Evolutionary conservation across 2,329 filamentous ascomycete genomes (phyloP), one percentile per base, ranked within the genome.

Genomic region (Exophiala calicioides): DNA sequence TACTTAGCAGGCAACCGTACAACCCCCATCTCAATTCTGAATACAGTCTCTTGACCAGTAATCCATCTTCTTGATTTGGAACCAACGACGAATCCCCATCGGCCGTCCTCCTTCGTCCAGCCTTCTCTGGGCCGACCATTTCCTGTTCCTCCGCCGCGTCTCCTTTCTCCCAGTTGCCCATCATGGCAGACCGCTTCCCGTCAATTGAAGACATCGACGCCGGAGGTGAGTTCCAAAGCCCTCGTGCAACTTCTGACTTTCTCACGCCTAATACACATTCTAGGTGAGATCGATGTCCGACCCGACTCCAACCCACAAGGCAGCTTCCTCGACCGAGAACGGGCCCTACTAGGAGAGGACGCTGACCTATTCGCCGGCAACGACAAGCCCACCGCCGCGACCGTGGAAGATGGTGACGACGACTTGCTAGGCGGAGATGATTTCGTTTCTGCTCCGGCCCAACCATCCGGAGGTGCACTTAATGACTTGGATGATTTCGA

Each of bases 311-410:
- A 70, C 86, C 51, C 49, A n/a, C 51, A 51, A 42, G 83, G 88
- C 63, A 89, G 95, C 70, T 97, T 98, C 68, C 81, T 97, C 37
- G 84, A 88, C 54, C 88, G 91, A 59, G 93, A 98, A 74, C 88
- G 90, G 64, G 93, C 90, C 52, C 71, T 85, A 13, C 82, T 98
- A 5, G 93, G 93, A 57, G 93, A 95, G 55, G 93, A 97, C 68
- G 93, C 93, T 51, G 81, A 90, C 61, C 87, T 90, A 73, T 98
- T 98, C 68, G 78, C 85, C 55, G 86, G 87, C 23, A 78, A 82
- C 52, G 82, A 85, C 63, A 88, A 95, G 55, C 66, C 68, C 39
- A 63, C 60, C 68, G 77, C 78, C 46, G 81, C 81, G 30, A 77
- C 82, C 44, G 79, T 77, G 56, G 82, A 85, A 59, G 74, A 81